Conservation (phyloP, 2,329 filamentous ascomycete species). For the Plenodomus biglobosus region DNA sequence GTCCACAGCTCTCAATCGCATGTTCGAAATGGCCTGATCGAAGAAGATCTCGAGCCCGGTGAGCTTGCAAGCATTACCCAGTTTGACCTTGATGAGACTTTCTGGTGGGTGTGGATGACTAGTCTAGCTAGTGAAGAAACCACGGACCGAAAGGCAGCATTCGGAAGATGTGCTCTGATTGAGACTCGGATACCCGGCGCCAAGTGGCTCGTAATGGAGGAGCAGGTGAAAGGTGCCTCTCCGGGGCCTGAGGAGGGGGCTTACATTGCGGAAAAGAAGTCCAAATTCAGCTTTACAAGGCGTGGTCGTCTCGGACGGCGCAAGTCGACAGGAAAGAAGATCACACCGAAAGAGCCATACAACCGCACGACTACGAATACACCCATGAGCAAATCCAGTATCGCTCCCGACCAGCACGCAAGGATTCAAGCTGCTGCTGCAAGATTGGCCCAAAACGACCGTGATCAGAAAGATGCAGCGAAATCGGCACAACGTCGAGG, state of each 20-base stretch:
- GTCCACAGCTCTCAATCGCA: constrained; percentile 88
- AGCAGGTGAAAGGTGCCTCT: constrained; percentile 91
- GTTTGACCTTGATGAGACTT: constrained; percentile 88
- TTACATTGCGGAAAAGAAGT: constrained; percentile 94
- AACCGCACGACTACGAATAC: constrained; percentile 53
- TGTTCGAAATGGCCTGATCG: constrained; percentile 59
- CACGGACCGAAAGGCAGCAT: constrained; percentile 80
- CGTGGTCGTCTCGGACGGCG: constrained; percentile 67
- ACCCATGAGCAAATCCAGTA: constrained; percentile 73
- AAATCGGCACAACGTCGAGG: constrained; percentile 57
- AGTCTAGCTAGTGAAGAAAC: constrained; percentile 92
- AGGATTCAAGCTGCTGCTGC: constrained; percentile 90
- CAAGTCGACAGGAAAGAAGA: constrained; percentile 49
- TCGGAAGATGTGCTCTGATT: constrained; percentile 88
- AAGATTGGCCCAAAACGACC: constrained; percentile 72
- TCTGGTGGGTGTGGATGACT: constrained; percentile 99
- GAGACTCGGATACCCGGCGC: constrained; percentile 82
- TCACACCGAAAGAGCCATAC: constrained; percentile 53
- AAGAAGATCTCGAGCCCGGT: constrained; percentile 78
- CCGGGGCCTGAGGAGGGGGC: constrained; percentile 80
- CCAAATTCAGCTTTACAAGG: constrained; percentile 80
- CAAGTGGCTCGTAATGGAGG: constrained; percentile 92
- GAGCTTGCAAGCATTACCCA: constrained; percentile 90
- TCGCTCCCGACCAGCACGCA: constrained; percentile 88
- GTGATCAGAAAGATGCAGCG: constrained; percentile 57